Evolutionary conservation across 1,139 yeast species (phyloP).

Genomic region (Geotrichum reessii): DNA sequence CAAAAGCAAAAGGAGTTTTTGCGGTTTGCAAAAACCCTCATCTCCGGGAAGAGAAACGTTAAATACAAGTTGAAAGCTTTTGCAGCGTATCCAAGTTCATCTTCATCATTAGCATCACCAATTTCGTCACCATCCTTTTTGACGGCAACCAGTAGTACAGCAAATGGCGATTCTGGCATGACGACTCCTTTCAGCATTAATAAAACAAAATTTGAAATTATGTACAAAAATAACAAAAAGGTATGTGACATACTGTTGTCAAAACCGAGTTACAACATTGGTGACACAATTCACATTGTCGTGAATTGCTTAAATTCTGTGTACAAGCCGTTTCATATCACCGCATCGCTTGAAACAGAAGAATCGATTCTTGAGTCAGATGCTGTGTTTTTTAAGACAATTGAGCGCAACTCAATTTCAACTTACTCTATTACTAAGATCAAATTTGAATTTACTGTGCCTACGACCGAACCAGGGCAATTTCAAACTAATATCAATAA

Average conservation of each 20-base stretch:
- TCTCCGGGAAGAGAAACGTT: not conserved
- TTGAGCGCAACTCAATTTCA: not conserved
- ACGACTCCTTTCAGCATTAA: not conserved
- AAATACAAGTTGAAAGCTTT: not conserved
- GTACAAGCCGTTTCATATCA: not conserved
- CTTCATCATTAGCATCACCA: not conserved
- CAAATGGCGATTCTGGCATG: not conserved
- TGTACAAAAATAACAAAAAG: not conserved
- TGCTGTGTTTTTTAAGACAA: not conserved
- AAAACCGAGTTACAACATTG: not conserved
- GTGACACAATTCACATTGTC: constrained; percentile 2
- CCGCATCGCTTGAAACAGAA: not conserved
- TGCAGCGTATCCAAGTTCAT: not conserved
- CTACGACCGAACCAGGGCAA: constrained; percentile 3
- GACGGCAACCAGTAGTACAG: not conserved
- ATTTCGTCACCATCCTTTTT: not conserved
- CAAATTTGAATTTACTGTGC: constrained; percentile 4
- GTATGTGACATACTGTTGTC: constrained; percentile 3
- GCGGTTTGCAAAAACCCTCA: constrained; percentile 3
- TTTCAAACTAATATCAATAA: not conserved
- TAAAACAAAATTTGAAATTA: not conserved
- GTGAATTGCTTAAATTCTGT: not conserved
- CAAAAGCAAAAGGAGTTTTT: constrained; percentile 1
- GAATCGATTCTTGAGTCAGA: not conserved
- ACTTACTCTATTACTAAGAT: not conserved